Evolutionary conservation across 2,329 filamentous ascomycete species (phyloP).

Genomic region (Fusarium napiforme): DNA sequence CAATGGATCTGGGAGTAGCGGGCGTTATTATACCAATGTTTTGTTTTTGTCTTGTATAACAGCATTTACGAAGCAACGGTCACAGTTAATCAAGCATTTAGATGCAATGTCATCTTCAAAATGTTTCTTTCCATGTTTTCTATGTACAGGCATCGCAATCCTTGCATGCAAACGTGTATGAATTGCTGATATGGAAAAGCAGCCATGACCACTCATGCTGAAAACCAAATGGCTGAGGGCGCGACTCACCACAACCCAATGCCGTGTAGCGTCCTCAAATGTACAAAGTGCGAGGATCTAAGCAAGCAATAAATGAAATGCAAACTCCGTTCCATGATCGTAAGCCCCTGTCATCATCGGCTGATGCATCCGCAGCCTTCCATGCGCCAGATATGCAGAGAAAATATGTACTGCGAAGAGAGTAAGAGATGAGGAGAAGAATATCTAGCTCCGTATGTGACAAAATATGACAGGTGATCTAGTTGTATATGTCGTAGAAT

Average conservation of each 20-base stretch:
- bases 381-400: constrained; percentile 44
- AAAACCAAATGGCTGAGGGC: constrained; percentile 14
- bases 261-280: constrained; percentile 2
- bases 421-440: constrained; percentile 9
- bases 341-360: constrained; percentile 33
- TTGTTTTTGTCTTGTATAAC: constrained; percentile 21
- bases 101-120: neutral
- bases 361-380: constrained; percentile 39
- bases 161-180: neutral
- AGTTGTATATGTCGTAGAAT: constrained; percentile 17
- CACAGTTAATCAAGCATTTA: neutral
- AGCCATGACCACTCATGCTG: constrained; percentile 3
- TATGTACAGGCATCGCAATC: constrained; percentile 20
- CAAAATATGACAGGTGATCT: constrained; percentile 7
- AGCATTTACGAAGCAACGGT: constrained; percentile 19
- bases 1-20: constrained; percentile 1
- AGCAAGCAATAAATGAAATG: constrained; percentile 18
- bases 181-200: neutral
- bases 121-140: constrained; percentile 1
- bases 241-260: neutral
- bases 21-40: constrained; percentile 28
- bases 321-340: constrained; percentile 44
- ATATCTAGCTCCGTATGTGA: constrained; percentile 2
- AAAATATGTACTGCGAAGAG: constrained; percentile 34
- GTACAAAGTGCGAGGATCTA: constrained; percentile 9